Evolutionary conservation across 305 asterid species (phyloP), one percentile per base, ranked within the genome.

Genomic region (Fraxinus latifolia): DNA sequence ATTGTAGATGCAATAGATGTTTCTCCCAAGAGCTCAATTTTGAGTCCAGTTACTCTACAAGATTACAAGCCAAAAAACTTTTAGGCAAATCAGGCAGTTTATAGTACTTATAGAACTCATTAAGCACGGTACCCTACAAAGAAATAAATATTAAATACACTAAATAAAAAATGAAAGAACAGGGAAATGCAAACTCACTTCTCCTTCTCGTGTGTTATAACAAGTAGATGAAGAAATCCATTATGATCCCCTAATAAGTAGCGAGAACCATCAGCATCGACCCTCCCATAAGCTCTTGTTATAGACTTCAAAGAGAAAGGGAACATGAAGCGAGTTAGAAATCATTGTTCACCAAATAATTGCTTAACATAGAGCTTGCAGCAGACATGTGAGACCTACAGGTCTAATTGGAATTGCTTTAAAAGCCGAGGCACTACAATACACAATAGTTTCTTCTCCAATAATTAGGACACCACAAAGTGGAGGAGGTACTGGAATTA

Each of bases 401-500:
- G 97, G 99, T 86, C 93, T 94, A 80, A 94, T 92, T 58, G 97
- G 99, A 85, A 94, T 92, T 77, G 98, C 97, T 89, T 90, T 95
- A 87, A 93, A 93, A 77, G 96, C 88, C 36, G 97, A 89, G 82
- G 98, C 98, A 81, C 99, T 93, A 89, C 96, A 92, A 81, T 95
- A 95, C 80, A 95, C 99, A 4, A 95, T 93, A 62, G 96, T 95
- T 90, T 95, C 99, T 92, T 95, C 99, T 53, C 98, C 99, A 78
- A 95, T 92, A 84, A 95, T 95, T 72, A 95, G 89, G 83, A 95
- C 99, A 58, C 99, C 98, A 84, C 98, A 94, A 79, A 94, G 91
- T 75, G 99, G 99, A 37, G 99, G 95, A 23, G 99, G 99, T 77
- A 95, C 97, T 73, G 99, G 99, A 77, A 95, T 95, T 82, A 95